These are phyloP conservation scores for Acanthamoeba castellanii DNA, from an alignment of 208 protist species.

Conservation along the genomic window DNA sequence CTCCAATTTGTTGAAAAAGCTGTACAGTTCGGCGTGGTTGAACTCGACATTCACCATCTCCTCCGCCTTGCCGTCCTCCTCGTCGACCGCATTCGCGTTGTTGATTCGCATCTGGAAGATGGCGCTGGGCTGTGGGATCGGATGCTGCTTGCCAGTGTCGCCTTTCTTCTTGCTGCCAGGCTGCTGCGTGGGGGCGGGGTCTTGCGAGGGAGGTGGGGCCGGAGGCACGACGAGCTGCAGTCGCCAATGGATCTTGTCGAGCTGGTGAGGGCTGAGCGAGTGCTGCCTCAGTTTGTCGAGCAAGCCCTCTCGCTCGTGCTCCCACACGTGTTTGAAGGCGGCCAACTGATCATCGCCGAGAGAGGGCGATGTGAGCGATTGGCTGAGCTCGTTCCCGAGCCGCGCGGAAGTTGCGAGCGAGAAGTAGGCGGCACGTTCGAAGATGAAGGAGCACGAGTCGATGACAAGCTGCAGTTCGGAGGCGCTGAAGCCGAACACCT, in stretches of 20 bases:
- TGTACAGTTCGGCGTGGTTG: conserved; percentile 76
- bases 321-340: conserved; percentile 76
- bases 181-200: background rate
- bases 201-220: conserved; percentile 62
- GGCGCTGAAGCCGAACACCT: conserved; percentile 76
- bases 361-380: background rate
- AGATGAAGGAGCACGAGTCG: conserved; percentile 82
- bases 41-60: conserved; percentile 77
- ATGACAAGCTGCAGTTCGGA: conserved; percentile 76
- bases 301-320: conserved; percentile 20
- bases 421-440: conserved; percentile 83
- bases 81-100: conserved; percentile 35
- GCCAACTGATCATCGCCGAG: conserved; percentile 22
- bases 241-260: conserved; percentile 79
- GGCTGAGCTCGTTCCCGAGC: conserved; percentile 72
- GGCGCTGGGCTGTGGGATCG: background rate
- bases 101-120: conserved; percentile 23
- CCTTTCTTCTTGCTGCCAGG: background rate
- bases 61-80: conserved; percentile 19
- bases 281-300: conserved; percentile 56
- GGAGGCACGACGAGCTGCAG: conserved; percentile 79
- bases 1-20: conserved; percentile 78
- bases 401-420: conserved; percentile 4
- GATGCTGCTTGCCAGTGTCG: conserved; percentile 28
- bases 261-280: conserved; percentile 70